These are phyloP conservation scores for Blastomyces gilchristii DNA, from an alignment of 2,329 filamentous ascomycete species.

Conservation along the genomic window DNA sequence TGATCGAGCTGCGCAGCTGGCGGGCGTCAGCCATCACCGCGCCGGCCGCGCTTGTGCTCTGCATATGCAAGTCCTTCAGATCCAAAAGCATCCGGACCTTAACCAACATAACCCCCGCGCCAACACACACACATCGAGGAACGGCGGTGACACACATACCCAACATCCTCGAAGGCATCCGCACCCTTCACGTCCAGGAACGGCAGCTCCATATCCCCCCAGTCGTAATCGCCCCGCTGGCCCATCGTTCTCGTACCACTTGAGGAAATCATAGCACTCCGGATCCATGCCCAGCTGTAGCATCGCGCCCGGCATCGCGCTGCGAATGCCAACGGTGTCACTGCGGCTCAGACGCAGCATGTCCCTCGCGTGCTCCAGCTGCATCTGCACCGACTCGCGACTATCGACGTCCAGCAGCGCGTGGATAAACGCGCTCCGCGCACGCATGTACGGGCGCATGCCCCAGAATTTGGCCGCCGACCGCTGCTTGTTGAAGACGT, in stretches of 20 bases:
- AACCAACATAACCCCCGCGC: slow-evolving; percentile 25
- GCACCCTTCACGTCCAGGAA: slow-evolving; percentile 32
- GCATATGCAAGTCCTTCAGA: slow-evolving; percentile 21
- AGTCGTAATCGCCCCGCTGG: slow-evolving; percentile 27
- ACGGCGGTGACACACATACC: slow-evolving; percentile 14
- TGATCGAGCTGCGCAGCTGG: slow-evolving; percentile 18
- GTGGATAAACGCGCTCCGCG: slow-evolving; percentile 26
- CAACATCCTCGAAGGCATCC: slow-evolving; percentile 34
- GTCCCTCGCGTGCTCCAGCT: slow-evolving; percentile 34
- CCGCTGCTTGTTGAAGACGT: slow-evolving; percentile 32
- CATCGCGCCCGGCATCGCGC: slow-evolving; percentile 33
- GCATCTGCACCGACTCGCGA: slow-evolving; percentile 27
- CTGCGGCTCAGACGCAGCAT: slow-evolving; percentile 37
- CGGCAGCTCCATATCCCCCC: slow-evolving; percentile 25
- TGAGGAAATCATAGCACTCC: slow-evolving; percentile 43
- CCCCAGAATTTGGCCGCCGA: slow-evolving; percentile 39
- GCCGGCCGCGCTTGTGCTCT: background rate
- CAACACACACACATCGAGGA: slow-evolving; percentile 12
- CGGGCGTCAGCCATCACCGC: no score
- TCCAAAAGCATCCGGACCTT: slow-evolving; percentile 31
- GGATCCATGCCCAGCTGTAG: slow-evolving; percentile 42
- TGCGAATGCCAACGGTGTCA: slow-evolving; percentile 39
- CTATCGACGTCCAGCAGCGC: slow-evolving; percentile 28
- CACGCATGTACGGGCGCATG: slow-evolving; percentile 38
- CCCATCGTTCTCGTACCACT: slow-evolving; percentile 34